Percentiles rank a stretch among this genome's conserved stretches.
Conservation (phyloP, 805 yeast genomes). For the Blastobotrys mokoenaii region DNA sequence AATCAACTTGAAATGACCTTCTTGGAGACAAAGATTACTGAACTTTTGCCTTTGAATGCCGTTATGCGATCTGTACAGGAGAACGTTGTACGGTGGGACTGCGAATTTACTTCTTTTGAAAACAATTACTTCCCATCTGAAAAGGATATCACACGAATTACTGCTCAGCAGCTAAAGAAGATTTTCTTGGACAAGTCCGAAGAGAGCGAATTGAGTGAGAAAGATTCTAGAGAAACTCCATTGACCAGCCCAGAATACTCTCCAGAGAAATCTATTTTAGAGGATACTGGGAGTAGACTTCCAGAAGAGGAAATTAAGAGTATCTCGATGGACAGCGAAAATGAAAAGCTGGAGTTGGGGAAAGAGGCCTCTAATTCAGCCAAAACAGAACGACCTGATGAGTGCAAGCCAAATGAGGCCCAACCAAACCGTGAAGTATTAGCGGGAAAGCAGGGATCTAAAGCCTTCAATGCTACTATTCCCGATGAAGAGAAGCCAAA, state of each 20-base stretch:
- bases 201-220: not conserved
- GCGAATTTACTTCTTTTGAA: slow-evolving; percentile 74
- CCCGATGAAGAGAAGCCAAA: too few species aligned
- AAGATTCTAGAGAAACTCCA: not conserved
- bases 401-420: too few species aligned
- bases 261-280: too few species aligned
- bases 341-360: too few species aligned
- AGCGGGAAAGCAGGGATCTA: too few species aligned
- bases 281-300: too few species aligned
- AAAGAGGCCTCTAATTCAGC: too few species aligned
- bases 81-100: slow-evolving; percentile 79
- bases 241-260: too few species aligned
- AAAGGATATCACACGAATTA: slow-evolving; percentile 82
- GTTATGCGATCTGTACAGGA: slow-evolving; percentile 68
- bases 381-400: not conserved
- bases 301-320: not conserved
- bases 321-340: not conserved
- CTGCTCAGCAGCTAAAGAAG: slow-evolving; percentile 76
- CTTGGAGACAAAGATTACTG: slow-evolving; percentile 47
- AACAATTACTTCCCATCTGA: slow-evolving; percentile 77
- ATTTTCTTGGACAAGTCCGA: slow-evolving; percentile 48
- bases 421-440: too few species aligned
- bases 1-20: slow-evolving; percentile 45
- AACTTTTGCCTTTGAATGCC: slow-evolving; percentile 61
- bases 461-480: too few species aligned